These are phyloP conservation scores for Malassezia restricta DNA, from an alignment of 1,284 basidiomycete genomes.

Conservation along the genomic window DNA sequence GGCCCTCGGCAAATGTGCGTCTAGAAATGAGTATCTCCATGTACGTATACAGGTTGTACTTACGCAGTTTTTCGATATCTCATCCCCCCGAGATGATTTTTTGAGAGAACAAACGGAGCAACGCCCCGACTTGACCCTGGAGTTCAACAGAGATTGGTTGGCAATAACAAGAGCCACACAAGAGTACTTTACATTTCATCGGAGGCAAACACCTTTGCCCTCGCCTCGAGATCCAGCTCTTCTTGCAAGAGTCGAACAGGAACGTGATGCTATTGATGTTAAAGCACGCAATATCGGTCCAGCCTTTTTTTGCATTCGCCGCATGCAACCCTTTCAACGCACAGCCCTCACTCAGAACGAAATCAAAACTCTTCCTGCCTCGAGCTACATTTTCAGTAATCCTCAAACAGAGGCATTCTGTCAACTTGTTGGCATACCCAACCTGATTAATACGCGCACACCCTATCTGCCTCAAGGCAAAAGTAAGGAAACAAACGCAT, in stretches of 20 bases:
- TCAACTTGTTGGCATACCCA: slow-evolving; percentile 62
- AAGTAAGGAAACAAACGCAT: not conserved
- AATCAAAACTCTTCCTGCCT: slow-evolving; percentile 12
- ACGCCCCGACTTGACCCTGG: slow-evolving; percentile 44
- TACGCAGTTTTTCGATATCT: slow-evolving; percentile 21
- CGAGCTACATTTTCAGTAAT: slow-evolving; percentile 61
- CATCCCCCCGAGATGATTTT: slow-evolving; percentile 15
- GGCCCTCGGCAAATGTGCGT: slow-evolving; percentile 84
- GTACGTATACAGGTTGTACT: slow-evolving; percentile 1
- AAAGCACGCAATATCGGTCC: not conserved
- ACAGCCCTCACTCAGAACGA: slow-evolving; percentile 46
- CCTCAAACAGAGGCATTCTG: slow-evolving; percentile 83
- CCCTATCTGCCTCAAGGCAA: no score
- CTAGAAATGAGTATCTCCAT: slow-evolving; percentile 68
- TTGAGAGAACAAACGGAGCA: not conserved
- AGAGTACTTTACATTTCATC: slow-evolving; percentile 55
- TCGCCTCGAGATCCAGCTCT: slow-evolving; percentile 53
- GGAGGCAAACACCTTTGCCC: slow-evolving; percentile 52
- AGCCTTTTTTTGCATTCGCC: slow-evolving; percentile 14
- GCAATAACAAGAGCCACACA: slow-evolving; percentile 23
- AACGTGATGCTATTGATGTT: slow-evolving; percentile 24
- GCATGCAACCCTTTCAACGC: slow-evolving; percentile 25
- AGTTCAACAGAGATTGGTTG: slow-evolving; percentile 73
- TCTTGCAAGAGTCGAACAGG: slow-evolving; percentile 41
- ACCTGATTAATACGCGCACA: slow-evolving; percentile 58